Base-by-base conservation (phyloP, 805 yeast genomes). In the Nakazawaea peltata region DNA sequence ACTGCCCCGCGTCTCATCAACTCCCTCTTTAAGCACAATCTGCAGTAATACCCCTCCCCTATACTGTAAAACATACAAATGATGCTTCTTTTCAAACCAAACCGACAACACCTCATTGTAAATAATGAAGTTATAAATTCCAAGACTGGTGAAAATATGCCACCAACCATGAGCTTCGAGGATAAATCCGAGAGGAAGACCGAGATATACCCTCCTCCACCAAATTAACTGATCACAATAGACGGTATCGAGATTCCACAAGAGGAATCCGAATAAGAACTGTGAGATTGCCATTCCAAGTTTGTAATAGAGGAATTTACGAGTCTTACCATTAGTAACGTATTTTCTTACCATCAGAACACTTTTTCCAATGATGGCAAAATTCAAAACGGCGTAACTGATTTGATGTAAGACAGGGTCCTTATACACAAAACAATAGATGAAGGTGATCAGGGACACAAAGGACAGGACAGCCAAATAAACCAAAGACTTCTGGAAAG, bases 81-180 rank as follows among this genome's bases (percentile, higher is more conserved):
- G 51, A 23, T 73, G 69, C 10, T 59, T 58, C 2, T 75, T 75
- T 13, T 67, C 63, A 42, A 80, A 65, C 57, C 79, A 74, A 27
- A 77, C 57, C 44, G 92, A 71, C 43, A 87, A 62, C 45, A 80
- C 77, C 59, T 84, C 87, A 47, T 78, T 67, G 50, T 79, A 84
- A 3, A 81, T 77, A 43, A 87, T 67, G 54, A 83, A 86, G 52
- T 67, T 80, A 58, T 85, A 88, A 10, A 87, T 88, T 1, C 95
- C 94, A 14, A 75, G 60, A 0, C 92, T 87, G 0, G 88, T 81
- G 37, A 81, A 62, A 19, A 81, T 59, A 51, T 87, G 97, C 97
- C 97, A 87, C 95, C 95, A 88, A 17, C 92, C 94, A 49, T 87
- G 97, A 17, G 88, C 77, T 54, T 87, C 97, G 22, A 88, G 63